Evolutionary conservation across 2,329 filamentous ascomycete species (phyloP), one percentile per base, ranked within the genome.

Genomic region (Bipolaris sorokiniana): DNA sequence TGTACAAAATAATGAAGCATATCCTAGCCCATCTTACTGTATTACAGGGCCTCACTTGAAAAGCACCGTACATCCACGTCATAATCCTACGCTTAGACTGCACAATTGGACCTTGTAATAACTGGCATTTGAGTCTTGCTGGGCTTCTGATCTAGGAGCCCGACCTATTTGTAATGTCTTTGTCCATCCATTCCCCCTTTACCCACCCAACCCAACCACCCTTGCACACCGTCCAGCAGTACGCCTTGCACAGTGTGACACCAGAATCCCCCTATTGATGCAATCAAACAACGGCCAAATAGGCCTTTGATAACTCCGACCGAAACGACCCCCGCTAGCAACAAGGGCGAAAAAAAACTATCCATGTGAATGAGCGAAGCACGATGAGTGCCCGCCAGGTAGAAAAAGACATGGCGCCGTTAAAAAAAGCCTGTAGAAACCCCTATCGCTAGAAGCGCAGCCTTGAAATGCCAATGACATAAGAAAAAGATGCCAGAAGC

Each of bases 151-250:
- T 37, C 10, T 15, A 51, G 16, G 11, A 48, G 16, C 20, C 36
- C n/a, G 34, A 33, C 31, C 49, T 37, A 36, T 36, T 44, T 31
- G 28, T 44, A 37, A 18, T 28, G 16, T 22, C 16, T 34, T 15
- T 15, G 11, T 33, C 26, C 26, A 18, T 20, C 28, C 28, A 31
- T 11, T 15, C n/a, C 38, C 49, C 49, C 31, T 28, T 22, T 11
- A 26, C 22, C 28, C 28, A 31, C 28, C 28, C 28, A 36, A 37
- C 41, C 37, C 2, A 26, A 45, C 11, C n/a, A 16, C 18, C 38
- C 48, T 37, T 56, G 37, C 44, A 56, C 42, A 47, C 55, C 51
- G 51, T 38, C 51, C 55, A 55, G 55, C 55, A 54, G 46, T 42
- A 50, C 41, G 46, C 48, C 40, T 54, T 50, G 44, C 20, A 48